phyloP scores from a whole-genome alignment of 345 rosid species.

The Passiflora organensis region DNA sequence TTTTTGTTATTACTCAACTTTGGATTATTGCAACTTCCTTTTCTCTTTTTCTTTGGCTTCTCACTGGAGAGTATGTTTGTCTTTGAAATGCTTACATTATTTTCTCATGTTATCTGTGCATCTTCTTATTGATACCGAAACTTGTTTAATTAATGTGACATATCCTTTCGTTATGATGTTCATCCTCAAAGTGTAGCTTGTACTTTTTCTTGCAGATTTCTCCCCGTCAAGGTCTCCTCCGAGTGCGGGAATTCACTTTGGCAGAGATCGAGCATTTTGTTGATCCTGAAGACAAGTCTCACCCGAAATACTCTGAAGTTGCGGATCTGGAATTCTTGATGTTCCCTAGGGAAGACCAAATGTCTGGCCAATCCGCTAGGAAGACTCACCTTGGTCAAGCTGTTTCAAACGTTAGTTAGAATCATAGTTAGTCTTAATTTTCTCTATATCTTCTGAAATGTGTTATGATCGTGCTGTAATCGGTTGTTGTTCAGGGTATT shows the following conservation, averaged over 20 bases:
- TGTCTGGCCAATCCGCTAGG: slow-evolving; percentile 79
- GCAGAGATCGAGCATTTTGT: slow-evolving; percentile 98
- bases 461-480: slow-evolving; percentile 6
- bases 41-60: too few relatives aligned
- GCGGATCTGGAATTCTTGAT: slow-evolving; percentile 66
- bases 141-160: too few relatives aligned
- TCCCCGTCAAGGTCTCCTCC: slow-evolving; percentile 96
- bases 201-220: slow-evolving; percentile 41
- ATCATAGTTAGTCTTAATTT: background rate
- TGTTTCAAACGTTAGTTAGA: slow-evolving; percentile 56
- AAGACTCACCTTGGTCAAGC: slow-evolving; percentile 60
- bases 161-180: too few relatives aligned
- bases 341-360: slow-evolving; percentile 88
- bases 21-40: too few relatives aligned
- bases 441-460: background rate
- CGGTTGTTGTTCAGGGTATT: slow-evolving; percentile 48
- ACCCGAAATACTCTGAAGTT: slow-evolving; percentile 70
- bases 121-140: too few relatives aligned
- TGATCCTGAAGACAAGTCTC: slow-evolving; percentile 94
- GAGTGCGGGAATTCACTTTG: slow-evolving; percentile 91
- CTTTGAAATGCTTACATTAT: too few relatives aligned
- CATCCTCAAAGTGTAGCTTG: background rate
- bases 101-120: too few relatives aligned
- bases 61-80: too few relatives aligned
- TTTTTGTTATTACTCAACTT: too few relatives aligned